Conservation (phyloP, 192 early-diverging fungal genomes). For the Mortierella claussenii region DNA sequence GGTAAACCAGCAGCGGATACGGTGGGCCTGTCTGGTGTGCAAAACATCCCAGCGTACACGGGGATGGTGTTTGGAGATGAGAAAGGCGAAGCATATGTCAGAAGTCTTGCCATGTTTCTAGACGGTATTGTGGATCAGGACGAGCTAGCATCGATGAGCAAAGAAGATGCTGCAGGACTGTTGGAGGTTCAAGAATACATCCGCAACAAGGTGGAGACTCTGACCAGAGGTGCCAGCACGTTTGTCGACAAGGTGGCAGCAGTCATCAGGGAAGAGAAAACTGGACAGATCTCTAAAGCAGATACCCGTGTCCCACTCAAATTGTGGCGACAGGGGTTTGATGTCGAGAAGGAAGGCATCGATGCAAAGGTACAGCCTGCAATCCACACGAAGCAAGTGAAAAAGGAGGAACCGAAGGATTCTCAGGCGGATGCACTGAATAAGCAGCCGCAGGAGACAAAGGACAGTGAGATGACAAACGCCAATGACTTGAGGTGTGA, state of each 20-base stretch:
- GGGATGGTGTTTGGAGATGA: conserved; percentile 69
- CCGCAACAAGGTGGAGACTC: conserved; percentile 45
- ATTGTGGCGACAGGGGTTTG: conserved; percentile 33
- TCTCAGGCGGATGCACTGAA: background rate
- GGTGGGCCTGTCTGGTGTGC: conserved; percentile 13
- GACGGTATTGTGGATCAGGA: conserved; percentile 28
- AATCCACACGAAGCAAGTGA: background rate
- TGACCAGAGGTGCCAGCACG: conserved; percentile 56
- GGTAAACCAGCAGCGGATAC: conserved; percentile 18
- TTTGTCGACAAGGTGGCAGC: conserved; percentile 50
- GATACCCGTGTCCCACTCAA: conserved; percentile 32
- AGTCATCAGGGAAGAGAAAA: conserved; percentile 35
- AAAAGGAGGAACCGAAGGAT: background rate
- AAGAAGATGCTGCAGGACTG: conserved; percentile 23
- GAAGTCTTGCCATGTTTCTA: conserved; percentile 65
- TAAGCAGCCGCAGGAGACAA: background rate
- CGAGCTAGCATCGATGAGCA: conserved; percentile 11
- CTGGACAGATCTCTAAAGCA: conserved; percentile 8
- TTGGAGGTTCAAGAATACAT: conserved; percentile 48
- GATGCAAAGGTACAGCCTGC: background rate
- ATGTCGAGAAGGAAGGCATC: background rate
- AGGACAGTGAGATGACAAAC: background rate
- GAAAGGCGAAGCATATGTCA: conserved; percentile 67
- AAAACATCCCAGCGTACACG: conserved; percentile 54
- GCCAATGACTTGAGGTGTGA: background rate